phyloP scores from a whole-genome alignment of 352 stramenopile species.

The Pythium insidiosum region DNA sequence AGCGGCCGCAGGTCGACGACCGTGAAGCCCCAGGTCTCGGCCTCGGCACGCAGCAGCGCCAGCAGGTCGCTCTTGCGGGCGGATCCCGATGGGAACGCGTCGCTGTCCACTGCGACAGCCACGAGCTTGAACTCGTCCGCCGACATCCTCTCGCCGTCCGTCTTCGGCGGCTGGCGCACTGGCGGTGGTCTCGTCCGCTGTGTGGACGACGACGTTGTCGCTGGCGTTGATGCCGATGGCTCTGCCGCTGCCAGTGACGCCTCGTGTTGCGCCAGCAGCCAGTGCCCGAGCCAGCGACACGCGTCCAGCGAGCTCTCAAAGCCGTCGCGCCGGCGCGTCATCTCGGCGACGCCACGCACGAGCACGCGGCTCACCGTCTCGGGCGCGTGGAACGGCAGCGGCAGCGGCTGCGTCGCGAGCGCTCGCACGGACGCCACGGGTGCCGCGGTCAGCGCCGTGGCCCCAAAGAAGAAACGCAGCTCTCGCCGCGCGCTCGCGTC shows the following conservation, averaged over 20 bases:
- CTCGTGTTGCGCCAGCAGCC: slow-evolving; percentile 23
- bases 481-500: slow-evolving; percentile 47
- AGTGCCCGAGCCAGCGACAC: slow-evolving; percentile 43
- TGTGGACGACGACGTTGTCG: background rate
- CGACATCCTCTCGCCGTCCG: no score
- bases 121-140: no score
- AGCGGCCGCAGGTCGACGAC: no score
- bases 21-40: no score
- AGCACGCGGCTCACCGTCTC: slow-evolving; percentile 27
- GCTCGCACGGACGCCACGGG: background rate
- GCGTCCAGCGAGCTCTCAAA: slow-evolving; percentile 23
- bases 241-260: no score
- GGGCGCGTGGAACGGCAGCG: background rate
- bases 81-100: no score
- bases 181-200: no score
- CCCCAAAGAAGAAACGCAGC: slow-evolving; percentile 71
- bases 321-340: slow-evolving; percentile 15
- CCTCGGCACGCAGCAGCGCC: no score
- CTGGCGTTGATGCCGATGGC: background rate
- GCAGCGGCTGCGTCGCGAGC: background rate
- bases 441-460: slow-evolving; percentile 1
- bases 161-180: no score
- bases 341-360: slow-evolving; percentile 24
- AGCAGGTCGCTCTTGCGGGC: no score
- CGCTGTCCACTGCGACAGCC: no score